phyloP scores from a whole-genome alignment of 176 grass and related monocot genomes.

The Hordeum marinum region DNA sequence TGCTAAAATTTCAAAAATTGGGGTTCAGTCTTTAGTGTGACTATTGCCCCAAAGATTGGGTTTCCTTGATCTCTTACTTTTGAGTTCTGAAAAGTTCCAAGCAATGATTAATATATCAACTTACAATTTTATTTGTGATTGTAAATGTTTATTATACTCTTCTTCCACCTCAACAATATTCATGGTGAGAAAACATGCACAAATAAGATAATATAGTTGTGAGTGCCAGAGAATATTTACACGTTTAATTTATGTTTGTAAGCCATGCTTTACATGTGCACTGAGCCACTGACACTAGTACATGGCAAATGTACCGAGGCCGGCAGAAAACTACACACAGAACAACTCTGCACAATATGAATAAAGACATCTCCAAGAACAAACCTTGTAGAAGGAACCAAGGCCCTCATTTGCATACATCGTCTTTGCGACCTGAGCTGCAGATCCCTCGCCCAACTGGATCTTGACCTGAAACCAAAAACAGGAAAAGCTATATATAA shows the following conservation, averaged over 20 bases:
- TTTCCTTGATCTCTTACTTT: neutral
- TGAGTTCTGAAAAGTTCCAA: neutral
- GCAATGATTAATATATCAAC: neutral
- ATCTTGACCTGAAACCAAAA: conserved; percentile 78
- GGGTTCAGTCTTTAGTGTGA: neutral
- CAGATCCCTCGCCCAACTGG: conserved; percentile 95
- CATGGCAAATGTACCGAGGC: neutral
- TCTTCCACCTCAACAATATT: neutral
- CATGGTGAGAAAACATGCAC: neutral
- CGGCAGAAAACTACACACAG: neutral
- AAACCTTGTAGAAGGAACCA: conserved; percentile 81
- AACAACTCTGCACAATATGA: neutral
- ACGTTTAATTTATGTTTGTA: neutral
- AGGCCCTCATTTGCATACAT: conserved; percentile 87
- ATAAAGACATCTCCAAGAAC: neutral
- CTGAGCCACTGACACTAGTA: neutral
- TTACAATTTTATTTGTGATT: neutral
- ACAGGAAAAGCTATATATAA: neutral
- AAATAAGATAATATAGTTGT: neutral
- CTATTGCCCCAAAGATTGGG: neutral
- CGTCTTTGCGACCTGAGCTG: conserved; percentile 62
- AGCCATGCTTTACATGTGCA: neutral
- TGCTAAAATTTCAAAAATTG: neutral
- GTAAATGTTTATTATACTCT: neutral
- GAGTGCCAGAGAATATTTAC: neutral